phyloP scores from a whole-genome alignment of 805 yeast species.

The Komagataella ulmi region DNA sequence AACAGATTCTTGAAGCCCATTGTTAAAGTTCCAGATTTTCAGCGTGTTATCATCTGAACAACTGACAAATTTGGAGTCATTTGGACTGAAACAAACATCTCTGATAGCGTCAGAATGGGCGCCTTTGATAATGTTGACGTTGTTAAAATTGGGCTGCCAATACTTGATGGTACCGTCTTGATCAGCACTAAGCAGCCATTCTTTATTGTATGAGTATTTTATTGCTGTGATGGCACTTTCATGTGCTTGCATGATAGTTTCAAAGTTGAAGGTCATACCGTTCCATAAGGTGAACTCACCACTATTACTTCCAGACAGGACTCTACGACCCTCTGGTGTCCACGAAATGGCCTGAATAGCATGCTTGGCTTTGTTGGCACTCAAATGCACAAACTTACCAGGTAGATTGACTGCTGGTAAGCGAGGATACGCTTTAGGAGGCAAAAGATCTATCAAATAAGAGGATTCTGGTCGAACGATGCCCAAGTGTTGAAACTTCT shows the following conservation, averaged over 20 bases:
- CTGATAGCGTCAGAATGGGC: conserved; percentile 76
- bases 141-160: conserved; percentile 97
- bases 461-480: conserved; percentile 56
- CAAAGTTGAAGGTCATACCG: conserved; percentile 89
- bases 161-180: conserved; percentile 84
- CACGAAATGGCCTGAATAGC: conserved; percentile 83
- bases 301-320: conserved; percentile 78
- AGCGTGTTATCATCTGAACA: conserved; percentile 86
- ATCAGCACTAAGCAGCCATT: conserved; percentile 91
- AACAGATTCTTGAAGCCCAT: conserved; percentile 68
- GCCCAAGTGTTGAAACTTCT: conserved; percentile 24
- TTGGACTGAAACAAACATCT: conserved; percentile 82
- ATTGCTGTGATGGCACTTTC: conserved; percentile 76
- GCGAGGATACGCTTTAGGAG: conserved; percentile 45
- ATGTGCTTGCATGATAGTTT: conserved; percentile 97
- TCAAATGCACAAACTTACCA: conserved; percentile 78
- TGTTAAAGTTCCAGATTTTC: conserved; percentile 91
- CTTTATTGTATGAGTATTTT: conserved; percentile 79
- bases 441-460: conserved; percentile 47
- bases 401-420: conserved; percentile 48
- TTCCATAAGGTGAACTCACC: conserved; percentile 98
- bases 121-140: conserved; percentile 64
- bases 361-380: conserved; percentile 85
- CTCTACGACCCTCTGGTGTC: conserved; percentile 93
- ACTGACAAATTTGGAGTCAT: conserved; percentile 84